A percentile compares a stretch with the other conserved stretches of the same genome.
phyloP scores from a whole-genome alignment of 208 protist genomes.

The Acanthamoeba lenticulata region DNA sequence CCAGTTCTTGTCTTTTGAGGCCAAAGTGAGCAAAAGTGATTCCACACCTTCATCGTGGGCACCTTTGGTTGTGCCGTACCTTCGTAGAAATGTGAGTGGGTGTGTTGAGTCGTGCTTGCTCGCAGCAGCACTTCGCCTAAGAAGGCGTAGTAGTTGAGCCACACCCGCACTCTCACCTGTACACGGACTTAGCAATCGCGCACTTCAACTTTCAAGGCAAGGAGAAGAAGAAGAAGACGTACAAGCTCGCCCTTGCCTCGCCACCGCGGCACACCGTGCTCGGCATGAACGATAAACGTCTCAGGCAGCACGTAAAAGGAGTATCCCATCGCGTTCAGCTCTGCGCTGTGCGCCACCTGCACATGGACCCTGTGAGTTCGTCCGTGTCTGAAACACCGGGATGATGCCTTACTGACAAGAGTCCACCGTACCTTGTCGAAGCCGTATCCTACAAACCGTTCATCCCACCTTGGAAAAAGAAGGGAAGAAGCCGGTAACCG shows the following conservation, averaged over 20 bases:
- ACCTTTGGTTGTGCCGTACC: background rate
- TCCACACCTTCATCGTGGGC: background rate
- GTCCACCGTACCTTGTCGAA: background rate
- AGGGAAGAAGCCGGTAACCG: background rate
- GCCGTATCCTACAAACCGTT: conserved; percentile 8
- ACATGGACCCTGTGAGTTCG: background rate
- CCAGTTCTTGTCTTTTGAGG: too few relatives aligned
- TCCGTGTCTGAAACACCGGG: background rate
- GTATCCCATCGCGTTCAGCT: conserved; percentile 1
- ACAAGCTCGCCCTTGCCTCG: conserved; percentile 17
- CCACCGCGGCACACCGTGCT: conserved; percentile 1
- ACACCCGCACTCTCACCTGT: background rate
- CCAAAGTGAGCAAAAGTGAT: background rate
- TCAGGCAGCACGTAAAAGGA: background rate
- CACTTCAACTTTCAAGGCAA: background rate
- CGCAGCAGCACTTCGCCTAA: background rate
- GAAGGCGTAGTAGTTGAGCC: conserved; percentile 38
- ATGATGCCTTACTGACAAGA: background rate
- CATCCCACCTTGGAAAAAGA: background rate
- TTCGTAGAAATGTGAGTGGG: background rate
- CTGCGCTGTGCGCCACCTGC: background rate
- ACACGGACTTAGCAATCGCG: background rate
- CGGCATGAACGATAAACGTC: background rate
- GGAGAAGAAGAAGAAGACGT: background rate
- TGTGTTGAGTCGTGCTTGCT: background rate